phyloP scores from a whole-genome alignment of 192 early-diverging fungal species.

The Globomyces pollinis-pini region DNA sequence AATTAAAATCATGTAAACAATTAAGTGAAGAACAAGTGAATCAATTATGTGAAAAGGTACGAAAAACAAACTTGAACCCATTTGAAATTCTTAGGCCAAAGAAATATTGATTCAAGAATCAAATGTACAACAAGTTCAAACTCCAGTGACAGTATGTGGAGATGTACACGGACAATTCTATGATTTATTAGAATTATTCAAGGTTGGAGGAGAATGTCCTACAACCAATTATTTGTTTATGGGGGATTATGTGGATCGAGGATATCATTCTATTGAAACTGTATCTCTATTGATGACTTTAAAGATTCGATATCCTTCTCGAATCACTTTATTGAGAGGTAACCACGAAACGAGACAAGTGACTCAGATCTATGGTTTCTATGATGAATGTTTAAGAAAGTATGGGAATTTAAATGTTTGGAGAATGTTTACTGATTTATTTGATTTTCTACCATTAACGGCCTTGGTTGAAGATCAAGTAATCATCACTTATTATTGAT shows the following conservation, averaged over 20 bases:
- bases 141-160: conserved; percentile 89
- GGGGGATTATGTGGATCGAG: conserved; percentile 85
- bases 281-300: conserved; percentile 79
- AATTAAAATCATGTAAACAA: background rate
- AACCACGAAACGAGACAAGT: conserved; percentile 97
- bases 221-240: conserved; percentile 81
- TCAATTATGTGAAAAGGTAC: background rate
- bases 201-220: conserved; percentile 71
- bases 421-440: conserved; percentile 90
- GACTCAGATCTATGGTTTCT: conserved; percentile 93
- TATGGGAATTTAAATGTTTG: conserved; percentile 81
- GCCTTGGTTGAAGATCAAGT: conserved; percentile 72
- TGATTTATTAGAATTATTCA: conserved; percentile 79
- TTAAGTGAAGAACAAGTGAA: background rate
- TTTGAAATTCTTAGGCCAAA: conserved; percentile 35
- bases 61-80: too few species aligned
- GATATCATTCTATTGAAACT: conserved; percentile 83
- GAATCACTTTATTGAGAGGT: conserved; percentile 82
- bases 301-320: conserved; percentile 78
- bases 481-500: conserved; percentile 69
- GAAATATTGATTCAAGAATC: conserved; percentile 72
- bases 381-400: conserved; percentile 88
- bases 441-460: conserved; percentile 83
- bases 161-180: conserved; percentile 93
- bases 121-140: conserved; percentile 72